Evolutionary conservation across 345 rosid genomes (phyloP).

Genomic region (Linum usitatissimum): DNA sequence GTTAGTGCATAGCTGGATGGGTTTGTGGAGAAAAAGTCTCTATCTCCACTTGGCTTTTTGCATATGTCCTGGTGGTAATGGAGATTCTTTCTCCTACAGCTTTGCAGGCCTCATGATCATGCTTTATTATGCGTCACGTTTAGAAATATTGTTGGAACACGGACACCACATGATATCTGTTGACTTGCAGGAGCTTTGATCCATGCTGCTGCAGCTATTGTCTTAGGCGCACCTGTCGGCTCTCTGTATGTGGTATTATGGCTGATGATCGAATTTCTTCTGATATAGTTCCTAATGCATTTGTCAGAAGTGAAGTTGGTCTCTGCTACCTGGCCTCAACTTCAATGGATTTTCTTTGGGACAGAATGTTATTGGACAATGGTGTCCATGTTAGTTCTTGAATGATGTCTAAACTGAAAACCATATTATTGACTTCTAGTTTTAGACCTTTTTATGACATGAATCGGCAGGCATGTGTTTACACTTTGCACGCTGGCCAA

Average conservation of each 20-base stretch:
- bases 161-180: not conserved
- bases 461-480: not conserved
- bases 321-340: not conserved
- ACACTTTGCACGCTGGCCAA: not conserved
- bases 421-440: slow-evolving; percentile 18
- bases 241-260: slow-evolving; percentile 39
- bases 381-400: not conserved
- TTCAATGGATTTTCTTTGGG: not conserved
- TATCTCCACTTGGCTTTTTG: not conserved
- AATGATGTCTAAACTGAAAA: slow-evolving; percentile 2
- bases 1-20: not conserved
- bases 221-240: slow-evolving; percentile 79
- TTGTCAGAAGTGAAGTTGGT: slow-evolving; percentile 19
- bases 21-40: not conserved
- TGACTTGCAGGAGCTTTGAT: slow-evolving; percentile 47
- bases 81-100: not conserved
- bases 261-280: slow-evolving; percentile 1
- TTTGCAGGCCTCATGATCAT: not conserved
- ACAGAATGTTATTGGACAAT: not conserved
- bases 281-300: slow-evolving; percentile 12
- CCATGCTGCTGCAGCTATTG: slow-evolving; percentile 69
- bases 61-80: not conserved
- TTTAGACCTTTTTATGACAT: slow-evolving; percentile 6
- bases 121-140: not conserved
- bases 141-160: not conserved